Evolutionary conservation across 805 yeast genomes (phyloP), one percentile per base, ranked within the genome.

Genomic region (Lachancea sp.): DNA sequence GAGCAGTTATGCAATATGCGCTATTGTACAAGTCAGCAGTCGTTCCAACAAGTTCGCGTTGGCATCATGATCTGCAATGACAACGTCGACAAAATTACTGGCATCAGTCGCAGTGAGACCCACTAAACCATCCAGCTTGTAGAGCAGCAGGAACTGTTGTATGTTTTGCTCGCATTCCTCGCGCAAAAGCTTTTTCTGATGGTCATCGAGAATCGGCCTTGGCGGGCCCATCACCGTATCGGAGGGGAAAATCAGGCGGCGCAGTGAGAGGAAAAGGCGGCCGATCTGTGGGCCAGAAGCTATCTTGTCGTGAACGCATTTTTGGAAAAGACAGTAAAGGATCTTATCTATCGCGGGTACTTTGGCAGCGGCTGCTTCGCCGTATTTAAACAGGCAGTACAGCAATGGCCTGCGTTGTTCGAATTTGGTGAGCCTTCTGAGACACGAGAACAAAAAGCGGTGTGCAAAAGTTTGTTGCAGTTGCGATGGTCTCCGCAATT

Each of bases 161-260:
- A 69, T n/a, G 22, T 58, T 50, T 19, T 50, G 44, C 16, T 56
- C 54, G 36, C 67, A 58, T 3, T 60, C 53, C 6, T 27, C 17
- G 13, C 37, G 43, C 30, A 40, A 26, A n/a, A 22, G 12, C 20
- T 13, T 13, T 33, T 25, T 68, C 47, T 73, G 75, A 18, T 58
- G 66, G 0, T 57, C 62, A 10, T 60, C 56, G 1, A 81, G 79
- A n/a, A 65, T 60, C 2, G 62, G 53, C 18, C 73, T 54, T 3
- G 74, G 66, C 3, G 75, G 74, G 0, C 80, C 80, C 73, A 77
- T 69, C n/a, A 57, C 56, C 13, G 69, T 73, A 54, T 76, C 78
- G 20, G 58, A 59, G 2, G 81, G 79, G 47, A 75, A 76, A n/a
- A 75, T 49, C 26, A 62, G 56, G 26, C 59, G 57, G 42, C 79